Percentiles rank a stretch among this genome's conserved stretches.
Conservation (phyloP, 306 rosid species). For the Datisca glomerata region DNA sequence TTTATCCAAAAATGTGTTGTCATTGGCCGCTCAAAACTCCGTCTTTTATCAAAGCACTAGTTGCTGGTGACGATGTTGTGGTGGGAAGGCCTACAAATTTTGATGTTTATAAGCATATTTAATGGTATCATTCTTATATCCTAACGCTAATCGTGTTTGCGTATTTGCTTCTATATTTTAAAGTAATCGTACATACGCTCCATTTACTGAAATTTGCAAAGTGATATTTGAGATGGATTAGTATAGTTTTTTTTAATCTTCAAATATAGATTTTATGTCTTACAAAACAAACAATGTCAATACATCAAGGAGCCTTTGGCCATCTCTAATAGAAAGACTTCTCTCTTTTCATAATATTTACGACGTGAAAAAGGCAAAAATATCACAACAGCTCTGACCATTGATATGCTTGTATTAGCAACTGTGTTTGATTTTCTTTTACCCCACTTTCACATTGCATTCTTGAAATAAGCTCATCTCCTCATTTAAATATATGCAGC, state of each 20-base stretch:
- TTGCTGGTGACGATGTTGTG: slow-evolving; percentile 82
- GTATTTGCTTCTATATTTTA: not conserved
- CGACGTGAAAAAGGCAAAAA: no score
- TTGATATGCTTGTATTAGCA: no score
- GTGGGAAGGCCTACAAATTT: slow-evolving; percentile 63
- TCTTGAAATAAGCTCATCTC: no score
- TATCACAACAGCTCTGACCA: no score
- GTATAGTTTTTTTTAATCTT: not conserved
- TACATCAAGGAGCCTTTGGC: no score
- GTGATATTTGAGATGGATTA: not conserved
- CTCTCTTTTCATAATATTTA: no score
- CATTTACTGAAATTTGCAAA: not conserved
- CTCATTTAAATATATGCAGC: no score
- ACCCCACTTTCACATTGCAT: no score
- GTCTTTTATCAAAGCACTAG: slow-evolving; percentile 54
- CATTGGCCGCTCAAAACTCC: not conserved
- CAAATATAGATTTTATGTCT: not conserved
- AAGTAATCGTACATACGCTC: not conserved
- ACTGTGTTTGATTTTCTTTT: no score
- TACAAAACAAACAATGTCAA: no score
- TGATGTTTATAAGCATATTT: slow-evolving; percentile 55
- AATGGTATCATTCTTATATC: slow-evolving; percentile 6
- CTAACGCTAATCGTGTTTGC: not conserved
- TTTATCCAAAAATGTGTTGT: not conserved
- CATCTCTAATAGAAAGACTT: no score